These are phyloP conservation scores for Panellus pusillus DNA, from an alignment of 768 basidiomycete species.

Conservation along the genomic window DNA sequence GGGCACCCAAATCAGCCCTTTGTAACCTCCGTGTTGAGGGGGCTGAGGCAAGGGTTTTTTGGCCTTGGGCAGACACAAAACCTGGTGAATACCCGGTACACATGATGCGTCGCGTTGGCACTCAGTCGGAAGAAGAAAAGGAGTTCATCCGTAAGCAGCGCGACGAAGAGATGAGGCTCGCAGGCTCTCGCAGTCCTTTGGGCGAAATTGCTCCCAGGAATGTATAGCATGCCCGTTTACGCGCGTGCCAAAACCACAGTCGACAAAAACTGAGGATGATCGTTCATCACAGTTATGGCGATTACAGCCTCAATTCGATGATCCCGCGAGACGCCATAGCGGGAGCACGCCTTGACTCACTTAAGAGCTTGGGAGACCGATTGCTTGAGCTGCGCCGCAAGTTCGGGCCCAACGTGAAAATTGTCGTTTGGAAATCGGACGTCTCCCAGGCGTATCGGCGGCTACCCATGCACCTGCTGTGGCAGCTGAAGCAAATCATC, in stretches of 20 bases:
- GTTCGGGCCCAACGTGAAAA: constrained; percentile 18
- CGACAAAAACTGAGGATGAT: constrained; percentile 39
- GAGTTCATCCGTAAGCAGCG: constrained; percentile 28
- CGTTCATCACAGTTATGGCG: constrained; percentile 37
- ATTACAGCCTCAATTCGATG: constrained; percentile 36
- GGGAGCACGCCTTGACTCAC: constrained; percentile 32
- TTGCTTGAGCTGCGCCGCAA: constrained; percentile 16
- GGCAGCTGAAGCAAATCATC: constrained; percentile 34
- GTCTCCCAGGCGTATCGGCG: constrained; percentile 34
- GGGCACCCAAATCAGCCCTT: constrained; percentile 41
- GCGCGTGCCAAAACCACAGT: constrained; percentile 36
- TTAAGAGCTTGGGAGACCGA: constrained; percentile 31
- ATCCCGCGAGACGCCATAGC: constrained; percentile 26
- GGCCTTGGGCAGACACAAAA: constrained; percentile 38
- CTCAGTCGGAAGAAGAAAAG: constrained; percentile 18
- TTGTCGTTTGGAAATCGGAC: constrained; percentile 39
- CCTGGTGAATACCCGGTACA: constrained; percentile 20
- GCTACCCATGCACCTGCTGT: constrained; percentile 32
- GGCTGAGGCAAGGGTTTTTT: constrained; percentile 41
- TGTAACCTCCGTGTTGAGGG: constrained; percentile 32
- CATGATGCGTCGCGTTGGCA: constrained; percentile 26
- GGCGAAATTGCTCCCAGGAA: constrained; percentile 38
- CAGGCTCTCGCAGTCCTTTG: constrained; percentile 34
- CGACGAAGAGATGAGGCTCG: constrained; percentile 25
- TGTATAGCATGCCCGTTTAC: constrained; percentile 40